A percentile compares a stretch with the other conserved stretches of the same genome.
phyloP scores from a whole-genome alignment of 352 stramenopile species.

The Phytopythium cucurbitacearum region DNA sequence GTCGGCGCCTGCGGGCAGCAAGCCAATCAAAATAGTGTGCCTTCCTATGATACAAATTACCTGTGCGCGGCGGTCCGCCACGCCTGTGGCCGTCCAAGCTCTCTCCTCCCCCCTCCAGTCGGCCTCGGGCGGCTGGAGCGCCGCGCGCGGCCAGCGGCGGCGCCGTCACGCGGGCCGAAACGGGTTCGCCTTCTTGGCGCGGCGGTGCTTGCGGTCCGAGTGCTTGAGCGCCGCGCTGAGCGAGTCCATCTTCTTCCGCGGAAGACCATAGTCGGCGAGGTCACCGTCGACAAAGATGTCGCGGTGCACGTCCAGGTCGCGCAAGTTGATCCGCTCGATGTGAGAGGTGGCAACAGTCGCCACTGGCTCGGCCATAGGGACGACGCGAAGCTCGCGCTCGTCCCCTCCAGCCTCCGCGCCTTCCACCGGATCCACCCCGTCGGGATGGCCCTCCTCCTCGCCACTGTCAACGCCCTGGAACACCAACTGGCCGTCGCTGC shows the following conservation, averaged over 20 bases:
- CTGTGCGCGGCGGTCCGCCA: background rate
- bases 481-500: slow-evolving; percentile 23
- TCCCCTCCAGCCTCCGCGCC: background rate
- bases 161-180: background rate
- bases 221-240: slow-evolving; percentile 36
- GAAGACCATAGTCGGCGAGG: slow-evolving; percentile 13
- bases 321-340: slow-evolving; percentile 24
- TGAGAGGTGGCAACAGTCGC: slow-evolving; percentile 8
- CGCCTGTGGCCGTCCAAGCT: background rate
- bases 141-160: background rate
- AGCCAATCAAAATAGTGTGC: slow-evolving; percentile 2
- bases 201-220: slow-evolving; percentile 36
- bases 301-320: slow-evolving; percentile 24
- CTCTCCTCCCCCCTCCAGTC: background rate
- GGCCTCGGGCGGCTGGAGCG: background rate
- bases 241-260: slow-evolving; percentile 36
- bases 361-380: slow-evolving; percentile 11
- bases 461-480: slow-evolving; percentile 7
- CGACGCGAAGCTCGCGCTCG: background rate
- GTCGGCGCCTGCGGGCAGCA: too few species aligned
- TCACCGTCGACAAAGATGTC: slow-evolving; percentile 34
- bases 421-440: background rate
- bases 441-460: slow-evolving; percentile 12
- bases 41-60: slow-evolving; percentile 8
- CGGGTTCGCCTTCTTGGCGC: slow-evolving; percentile 16